phyloP scores from a whole-genome alignment of 768 basidiomycete genomes.

The Arthromyces matolae region DNA sequence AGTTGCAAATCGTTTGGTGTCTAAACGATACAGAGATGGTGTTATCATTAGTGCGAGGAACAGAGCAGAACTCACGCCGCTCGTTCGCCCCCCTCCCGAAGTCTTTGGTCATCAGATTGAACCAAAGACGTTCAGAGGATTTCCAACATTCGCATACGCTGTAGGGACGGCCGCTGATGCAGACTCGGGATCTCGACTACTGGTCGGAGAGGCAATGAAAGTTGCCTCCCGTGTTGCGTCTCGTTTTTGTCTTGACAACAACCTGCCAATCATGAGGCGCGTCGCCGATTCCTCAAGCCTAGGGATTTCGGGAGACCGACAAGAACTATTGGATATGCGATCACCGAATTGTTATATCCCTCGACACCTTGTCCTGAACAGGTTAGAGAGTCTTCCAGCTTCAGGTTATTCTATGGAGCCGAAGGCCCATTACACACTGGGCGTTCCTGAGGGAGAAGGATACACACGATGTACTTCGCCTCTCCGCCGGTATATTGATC shows the following conservation, averaged over 20 bases:
- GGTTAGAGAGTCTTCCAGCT: conserved; percentile 29
- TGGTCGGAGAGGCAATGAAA: conserved; percentile 84
- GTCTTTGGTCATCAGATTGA: conserved; percentile 29
- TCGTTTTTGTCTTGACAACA: conserved; percentile 56
- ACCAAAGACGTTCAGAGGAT: conserved; percentile 41
- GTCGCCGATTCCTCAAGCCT: conserved; percentile 29
- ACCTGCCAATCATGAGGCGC: conserved; percentile 65
- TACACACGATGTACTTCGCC: conserved; percentile 87
- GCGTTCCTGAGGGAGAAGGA: conserved; percentile 68
- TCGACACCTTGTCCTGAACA: conserved; percentile 29
- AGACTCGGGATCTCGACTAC: conserved; percentile 41
- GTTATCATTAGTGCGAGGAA: conserved; percentile 23
- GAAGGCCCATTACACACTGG: conserved; percentile 63
- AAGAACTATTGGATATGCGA: conserved; percentile 47
- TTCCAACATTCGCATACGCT: conserved; percentile 46
- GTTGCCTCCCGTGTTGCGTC: conserved; percentile 75
- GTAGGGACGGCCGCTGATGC: conserved; percentile 26
- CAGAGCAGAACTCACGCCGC: conserved; percentile 23
- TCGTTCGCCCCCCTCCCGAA: conserved; percentile 24
- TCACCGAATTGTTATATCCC: conserved; percentile 42
- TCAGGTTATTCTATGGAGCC: conserved; percentile 51
- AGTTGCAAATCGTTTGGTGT: conserved; percentile 13
- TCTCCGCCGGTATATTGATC: conserved; percentile 77
- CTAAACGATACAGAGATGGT: conserved; percentile 18
- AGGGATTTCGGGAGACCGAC: conserved; percentile 29